Evolutionary conservation across 2,329 filamentous ascomycete species (phyloP).

Genomic region (Colletotrichum sp.): DNA sequence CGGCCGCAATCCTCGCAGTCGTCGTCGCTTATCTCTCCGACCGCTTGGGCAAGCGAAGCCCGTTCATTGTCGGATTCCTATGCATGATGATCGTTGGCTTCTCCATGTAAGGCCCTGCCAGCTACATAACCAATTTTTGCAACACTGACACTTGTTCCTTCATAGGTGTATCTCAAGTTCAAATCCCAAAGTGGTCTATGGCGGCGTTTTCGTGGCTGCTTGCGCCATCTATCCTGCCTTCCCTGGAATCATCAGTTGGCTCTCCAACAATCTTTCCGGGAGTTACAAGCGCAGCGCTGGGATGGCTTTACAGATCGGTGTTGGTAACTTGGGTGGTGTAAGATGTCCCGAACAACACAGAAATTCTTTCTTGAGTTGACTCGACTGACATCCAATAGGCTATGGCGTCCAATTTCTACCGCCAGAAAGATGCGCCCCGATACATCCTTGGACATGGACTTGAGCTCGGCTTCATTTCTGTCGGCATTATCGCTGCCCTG

Average conservation of each 20-base stretch:
- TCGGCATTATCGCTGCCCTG: conserved; percentile 49
- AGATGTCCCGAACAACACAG: conserved; percentile 18
- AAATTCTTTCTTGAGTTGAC: background rate
- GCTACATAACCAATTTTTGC: too few species aligned
- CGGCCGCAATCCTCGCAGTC: conserved; percentile 65
- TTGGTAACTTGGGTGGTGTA: conserved; percentile 63
- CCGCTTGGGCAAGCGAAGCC: conserved; percentile 54
- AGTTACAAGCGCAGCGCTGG: conserved; percentile 68
- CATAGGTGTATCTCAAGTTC: conserved; percentile 61
- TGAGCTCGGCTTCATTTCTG: conserved; percentile 53
- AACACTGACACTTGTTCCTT: background rate
- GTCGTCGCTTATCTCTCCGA: conserved; percentile 61
- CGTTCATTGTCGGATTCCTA: conserved; percentile 61
- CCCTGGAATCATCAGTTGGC: conserved; percentile 80
- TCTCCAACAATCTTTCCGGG: conserved; percentile 76
- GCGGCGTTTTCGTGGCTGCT: conserved; percentile 76
- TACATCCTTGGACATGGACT: conserved; percentile 56
- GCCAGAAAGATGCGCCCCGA: conserved; percentile 51
- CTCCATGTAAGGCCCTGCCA: conserved; percentile 45
- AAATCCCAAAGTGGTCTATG: conserved; percentile 70
- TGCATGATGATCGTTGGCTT: conserved; percentile 61
- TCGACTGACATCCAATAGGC: conserved; percentile 41
- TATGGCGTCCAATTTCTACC: conserved; percentile 77
- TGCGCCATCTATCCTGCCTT: conserved; percentile 83
- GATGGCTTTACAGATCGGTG: conserved; percentile 68